These are phyloP conservation scores for Backusella circina DNA, from an alignment of 192 early-diverging fungal species.

Conservation along the genomic window DNA sequence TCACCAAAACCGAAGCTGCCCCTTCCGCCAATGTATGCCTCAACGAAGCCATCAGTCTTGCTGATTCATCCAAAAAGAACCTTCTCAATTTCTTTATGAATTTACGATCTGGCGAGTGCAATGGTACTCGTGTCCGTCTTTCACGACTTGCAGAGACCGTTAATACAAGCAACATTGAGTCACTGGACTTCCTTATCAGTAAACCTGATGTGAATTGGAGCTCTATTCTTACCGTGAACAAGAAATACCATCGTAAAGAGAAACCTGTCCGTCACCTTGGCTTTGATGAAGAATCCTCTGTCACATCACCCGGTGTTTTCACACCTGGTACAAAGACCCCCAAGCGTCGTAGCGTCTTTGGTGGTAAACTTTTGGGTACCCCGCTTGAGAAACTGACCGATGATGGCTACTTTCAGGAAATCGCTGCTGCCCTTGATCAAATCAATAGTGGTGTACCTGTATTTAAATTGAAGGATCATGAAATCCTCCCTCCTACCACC, in stretches of 20 bases:
- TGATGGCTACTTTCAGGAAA: conserved; percentile 35
- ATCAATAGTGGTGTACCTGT: conserved; percentile 22
- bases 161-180: conserved; percentile 73
- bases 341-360: conserved; percentile 26
- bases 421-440: conserved; percentile 24
- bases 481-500: conserved; percentile 18
- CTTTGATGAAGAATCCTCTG: conserved; percentile 45
- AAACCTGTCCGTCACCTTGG: conserved; percentile 37
- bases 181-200: conserved; percentile 78
- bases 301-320: conserved; percentile 42
- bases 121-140: conserved; percentile 68
- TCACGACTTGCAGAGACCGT: conserved; percentile 75
- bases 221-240: conserved; percentile 42
- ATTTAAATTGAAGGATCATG: conserved; percentile 50
- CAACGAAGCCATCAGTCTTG: background rate
- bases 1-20: conserved; percentile 33
- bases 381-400: conserved; percentile 21
- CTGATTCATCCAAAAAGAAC: conserved; percentile 50
- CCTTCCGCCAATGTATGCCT: conserved; percentile 21
- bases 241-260: conserved; percentile 35
- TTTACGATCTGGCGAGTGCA: conserved; percentile 61
- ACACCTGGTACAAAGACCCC: conserved; percentile 43
- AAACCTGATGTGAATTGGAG: conserved; percentile 55
- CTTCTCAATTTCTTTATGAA: conserved; percentile 85
- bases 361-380: conserved; percentile 23